Conservation (phyloP, 495 filamentous ascomycete genomes). For the Astrocystis sublimbata region DNA sequence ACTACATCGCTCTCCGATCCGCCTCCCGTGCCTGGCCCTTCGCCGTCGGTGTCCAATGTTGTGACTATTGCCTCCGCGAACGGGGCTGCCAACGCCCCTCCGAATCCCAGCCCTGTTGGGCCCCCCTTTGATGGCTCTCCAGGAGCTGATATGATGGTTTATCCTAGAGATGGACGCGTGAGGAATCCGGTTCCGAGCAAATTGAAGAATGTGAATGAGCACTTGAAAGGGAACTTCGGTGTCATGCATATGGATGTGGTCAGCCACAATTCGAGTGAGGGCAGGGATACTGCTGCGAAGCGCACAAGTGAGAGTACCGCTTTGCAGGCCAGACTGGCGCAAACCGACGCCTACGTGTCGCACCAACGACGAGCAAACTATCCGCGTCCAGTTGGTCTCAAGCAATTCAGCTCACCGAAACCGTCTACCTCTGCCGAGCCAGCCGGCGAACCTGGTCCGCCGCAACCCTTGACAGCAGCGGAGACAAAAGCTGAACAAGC, state of each 20-base stretch:
- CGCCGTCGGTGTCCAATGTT: constrained; percentile 21
- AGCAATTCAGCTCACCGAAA: constrained; percentile 32
- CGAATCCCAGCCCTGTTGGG: constrained; percentile 24
- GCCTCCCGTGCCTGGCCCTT: constrained; percentile 23
- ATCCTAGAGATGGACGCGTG: constrained; percentile 53
- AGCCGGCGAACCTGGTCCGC: constrained; percentile 24
- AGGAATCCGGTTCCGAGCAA: constrained; percentile 59
- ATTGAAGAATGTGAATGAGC: constrained; percentile 58
- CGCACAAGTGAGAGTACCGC: constrained; percentile 59
- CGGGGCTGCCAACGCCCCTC: constrained; percentile 23
- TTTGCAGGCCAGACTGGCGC: constrained; percentile 51
- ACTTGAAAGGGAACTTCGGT: constrained; percentile 58
- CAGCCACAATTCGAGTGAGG: constrained; percentile 43
- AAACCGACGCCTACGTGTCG: constrained; percentile 53
- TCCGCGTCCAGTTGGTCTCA: constrained; percentile 32
- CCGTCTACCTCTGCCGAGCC: constrained; percentile 30
- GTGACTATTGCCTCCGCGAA: too few species aligned
- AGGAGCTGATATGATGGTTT: constrained; percentile 32
- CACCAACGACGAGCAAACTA: constrained; percentile 45
- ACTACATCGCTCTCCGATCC: constrained; percentile 26
- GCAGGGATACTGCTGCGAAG: constrained; percentile 54
- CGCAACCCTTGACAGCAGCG: constrained; percentile 40
- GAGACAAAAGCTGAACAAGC: constrained; percentile 59
- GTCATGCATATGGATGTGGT: constrained; percentile 59
- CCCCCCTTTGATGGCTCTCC: constrained; percentile 26